These are phyloP conservation scores for Metarhizium sp. DNA, from an alignment of 2,329 filamentous ascomycete genomes.

Conservation along the genomic window DNA sequence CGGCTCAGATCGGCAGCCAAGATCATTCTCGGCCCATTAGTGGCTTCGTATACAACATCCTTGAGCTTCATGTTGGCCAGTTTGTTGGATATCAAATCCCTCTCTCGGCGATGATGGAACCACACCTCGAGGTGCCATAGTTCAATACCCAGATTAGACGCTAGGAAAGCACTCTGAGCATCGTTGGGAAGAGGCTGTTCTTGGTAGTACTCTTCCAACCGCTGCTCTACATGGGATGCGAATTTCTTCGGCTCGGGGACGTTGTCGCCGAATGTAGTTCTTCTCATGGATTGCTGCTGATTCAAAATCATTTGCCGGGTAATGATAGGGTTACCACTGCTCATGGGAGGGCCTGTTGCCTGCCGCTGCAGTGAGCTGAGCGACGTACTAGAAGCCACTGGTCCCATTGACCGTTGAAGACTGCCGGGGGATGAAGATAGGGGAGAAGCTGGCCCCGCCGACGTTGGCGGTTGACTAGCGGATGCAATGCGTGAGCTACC, in stretches of 20 bases:
- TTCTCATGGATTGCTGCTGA: conserved; percentile 31
- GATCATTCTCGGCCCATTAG: conserved; percentile 34
- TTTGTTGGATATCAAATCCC: conserved; percentile 34
- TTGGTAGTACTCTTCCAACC: conserved; percentile 45
- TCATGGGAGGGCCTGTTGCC: conserved; percentile 11
- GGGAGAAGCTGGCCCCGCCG: conserved; percentile 9
- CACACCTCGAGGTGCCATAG: conserved; percentile 42
- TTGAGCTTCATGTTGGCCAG: conserved; percentile 34
- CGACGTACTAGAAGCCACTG: conserved; percentile 16
- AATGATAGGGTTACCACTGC: conserved; percentile 16
- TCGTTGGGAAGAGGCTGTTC: conserved; percentile 37
- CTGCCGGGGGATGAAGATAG: conserved; percentile 14
- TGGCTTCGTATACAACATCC: conserved; percentile 20
- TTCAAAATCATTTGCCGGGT: conserved; percentile 35
- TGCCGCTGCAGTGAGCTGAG: conserved; percentile 14
- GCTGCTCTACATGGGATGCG: conserved; percentile 37
- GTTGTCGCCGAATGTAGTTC: conserved; percentile 28
- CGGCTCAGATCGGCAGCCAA: conserved; percentile 40
- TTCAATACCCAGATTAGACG: conserved; percentile 44
- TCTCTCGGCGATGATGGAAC: conserved; percentile 45
- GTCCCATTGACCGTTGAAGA: conserved; percentile 10
- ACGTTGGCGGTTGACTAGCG: conserved; percentile 13
- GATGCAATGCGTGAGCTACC: neutral
- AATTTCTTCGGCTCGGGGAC: conserved; percentile 35
- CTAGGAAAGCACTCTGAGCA: conserved; percentile 41